phyloP scores from a whole-genome alignment of 2,329 filamentous ascomycete species.

The Ophiosphaerella herpotricha region DNA sequence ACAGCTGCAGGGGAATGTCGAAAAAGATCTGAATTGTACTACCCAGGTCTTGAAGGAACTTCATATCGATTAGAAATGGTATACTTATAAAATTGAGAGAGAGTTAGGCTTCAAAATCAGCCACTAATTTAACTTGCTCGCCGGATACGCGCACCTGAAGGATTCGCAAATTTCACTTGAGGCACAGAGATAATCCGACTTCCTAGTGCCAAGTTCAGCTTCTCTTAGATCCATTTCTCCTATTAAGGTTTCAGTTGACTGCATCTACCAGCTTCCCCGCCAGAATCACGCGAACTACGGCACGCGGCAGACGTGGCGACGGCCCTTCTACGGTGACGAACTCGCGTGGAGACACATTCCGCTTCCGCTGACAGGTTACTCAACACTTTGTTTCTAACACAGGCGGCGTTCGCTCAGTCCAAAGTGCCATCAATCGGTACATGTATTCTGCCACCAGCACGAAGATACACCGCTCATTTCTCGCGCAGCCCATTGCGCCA shows the following conservation, averaged over 20 bases:
- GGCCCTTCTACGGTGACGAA: conserved; percentile 17
- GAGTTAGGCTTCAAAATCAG: too few relatives aligned
- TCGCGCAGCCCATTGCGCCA: not conserved
- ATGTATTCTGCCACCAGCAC: not conserved
- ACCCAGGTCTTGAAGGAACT: not conserved
- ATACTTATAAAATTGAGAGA: too few relatives aligned
- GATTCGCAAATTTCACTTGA: not conserved
- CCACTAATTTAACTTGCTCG: not conserved
- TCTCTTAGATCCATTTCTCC: not conserved
- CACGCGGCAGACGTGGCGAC: conserved; percentile 16
- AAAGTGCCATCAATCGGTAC: not conserved
- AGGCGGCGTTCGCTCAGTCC: not conserved
- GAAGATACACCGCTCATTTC: conserved; percentile 1
- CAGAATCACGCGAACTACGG: conserved; percentile 9
- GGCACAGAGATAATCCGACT: too few relatives aligned
- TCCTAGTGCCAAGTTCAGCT: not conserved
- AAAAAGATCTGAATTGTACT: not conserved
- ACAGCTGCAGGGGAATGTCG: conserved; percentile 12
- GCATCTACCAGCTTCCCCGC: not conserved
- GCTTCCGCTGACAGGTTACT: not conserved
- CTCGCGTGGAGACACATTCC: not conserved
- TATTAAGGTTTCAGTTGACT: not conserved
- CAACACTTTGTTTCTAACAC: too few relatives aligned
- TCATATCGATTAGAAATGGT: conserved; percentile 1
- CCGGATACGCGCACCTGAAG: not conserved